Evolutionary conservation across 352 stramenopile genomes (phyloP), one percentile per base, ranked within the genome.

Genomic region (Pythium pectinolyticum): DNA sequence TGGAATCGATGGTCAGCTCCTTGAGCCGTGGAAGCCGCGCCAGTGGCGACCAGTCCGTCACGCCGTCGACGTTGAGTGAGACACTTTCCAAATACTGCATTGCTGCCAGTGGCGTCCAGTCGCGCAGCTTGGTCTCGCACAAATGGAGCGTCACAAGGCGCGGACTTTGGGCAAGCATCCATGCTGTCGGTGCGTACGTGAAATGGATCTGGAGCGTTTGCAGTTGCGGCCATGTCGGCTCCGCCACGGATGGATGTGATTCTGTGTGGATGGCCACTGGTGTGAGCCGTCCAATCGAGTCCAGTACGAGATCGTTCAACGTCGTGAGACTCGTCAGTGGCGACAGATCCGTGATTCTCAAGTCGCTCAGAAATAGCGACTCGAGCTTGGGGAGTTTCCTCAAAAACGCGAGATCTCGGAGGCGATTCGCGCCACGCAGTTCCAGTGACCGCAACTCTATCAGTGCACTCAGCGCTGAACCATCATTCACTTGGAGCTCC

Each of bases 181-280:
- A 19, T 9, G 46, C 39, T 3, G 59, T 50, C 17, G 25, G 17
- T 10, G 25, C 30, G 7, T 34, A 22, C 15, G 56, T 48, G 28
- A 69, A 69, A n/a, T 63, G 5, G 25, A 69, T 24, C 20, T 69
- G 53, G n/a, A 69, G 37, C 20, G 32, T 41, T 28, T 57, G 30
- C 17, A 69, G 50, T 5, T 45, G 6, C 5, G 52, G 53, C 31
- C 61, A 59, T 20, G 45, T 39, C 2, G 53, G 45, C 1, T 41
- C 17, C 0, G 19, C 14, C 7, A n/a, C n/a, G n/a, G n/a, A n/a
- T n/a, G n/a, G n/a, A n/a, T n/a, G 1, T 22, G 48, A 41, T 2
- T 41, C 37, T 12, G 24, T 5, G 1, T 25, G 14, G 8, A 54
- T 19, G 27, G 43, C 11, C 1, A 50, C 17, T 25, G 17, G 15